Base-by-base conservation (phyloP, 371 early-diverging fungal species). In the Zychaea mexicana region DNA sequence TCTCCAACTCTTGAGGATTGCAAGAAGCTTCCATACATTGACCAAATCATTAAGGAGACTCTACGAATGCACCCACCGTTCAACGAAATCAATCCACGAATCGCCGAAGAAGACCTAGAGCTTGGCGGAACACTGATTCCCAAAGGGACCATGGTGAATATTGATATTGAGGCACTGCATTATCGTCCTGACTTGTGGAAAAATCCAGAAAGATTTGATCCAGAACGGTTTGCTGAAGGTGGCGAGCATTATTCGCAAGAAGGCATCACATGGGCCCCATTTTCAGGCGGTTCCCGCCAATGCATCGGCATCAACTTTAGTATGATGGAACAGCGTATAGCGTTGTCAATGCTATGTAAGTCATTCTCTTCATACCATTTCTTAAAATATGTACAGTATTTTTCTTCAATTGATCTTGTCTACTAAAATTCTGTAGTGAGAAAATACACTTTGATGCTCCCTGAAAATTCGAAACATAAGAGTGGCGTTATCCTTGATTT, bases 281-380 rank as follows among this genome's bases (percentile, higher is more conserved):
- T 84, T 36, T 65, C 71, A 39, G 66, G 69, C 30, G 81, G 83
- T 26, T 59, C 71, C 8, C 74, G 83, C 46, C 68, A 75, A 61
- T 85, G 86, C 59, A 46, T 70, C 17, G 71, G 67, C 3, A 63
- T 60, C 36, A 61, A 67, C 45, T 71, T 71, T 36, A 63, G 64
- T 39, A 31, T 70, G 39, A 31, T 33, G 21, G 71, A 66, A 46
- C 71, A 66, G 24, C 38, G 54, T 22, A 58, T 66, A 2, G 46
- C 52, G 4, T 45, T 70, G 56, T 30, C 61, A 22, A 68, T 68
- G 68, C n/a, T 68, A 42, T 52, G 61, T 62, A 67, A 33, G 57
- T 6, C 6, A 17, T 33, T 33, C 5, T 33, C 7, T 26, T 52
- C 1, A 17, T 30, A 6, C 53, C 26, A 8, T 21, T 52, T 2